These are phyloP conservation scores for Russula foetens DNA, from an alignment of 768 basidiomycete species.

Conservation along the genomic window DNA sequence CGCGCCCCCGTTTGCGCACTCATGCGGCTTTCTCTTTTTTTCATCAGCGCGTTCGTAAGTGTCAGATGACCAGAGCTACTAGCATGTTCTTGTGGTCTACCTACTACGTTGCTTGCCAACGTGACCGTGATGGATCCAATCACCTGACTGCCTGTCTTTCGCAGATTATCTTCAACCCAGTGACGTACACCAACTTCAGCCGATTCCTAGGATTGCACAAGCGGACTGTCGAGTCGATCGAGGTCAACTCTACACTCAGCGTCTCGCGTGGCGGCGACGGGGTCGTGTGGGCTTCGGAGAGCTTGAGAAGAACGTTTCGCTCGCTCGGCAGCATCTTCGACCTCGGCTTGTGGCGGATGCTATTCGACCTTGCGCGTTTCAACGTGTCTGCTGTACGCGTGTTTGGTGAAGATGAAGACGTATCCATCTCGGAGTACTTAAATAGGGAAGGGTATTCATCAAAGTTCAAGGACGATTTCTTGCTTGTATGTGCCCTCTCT, in stretches of 20 bases:
- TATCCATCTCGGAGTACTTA: slow-evolving; percentile 48
- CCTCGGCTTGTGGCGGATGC: slow-evolving; percentile 60
- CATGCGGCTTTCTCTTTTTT: too few species aligned
- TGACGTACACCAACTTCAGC: slow-evolving; percentile 73
- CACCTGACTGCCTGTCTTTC: background rate
- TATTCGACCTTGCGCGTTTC: slow-evolving; percentile 66
- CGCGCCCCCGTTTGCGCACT: too few species aligned
- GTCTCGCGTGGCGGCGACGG: slow-evolving; percentile 60
- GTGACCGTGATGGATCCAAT: too few species aligned
- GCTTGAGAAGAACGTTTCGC: slow-evolving; percentile 54
- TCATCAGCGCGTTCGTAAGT: slow-evolving; percentile 1
- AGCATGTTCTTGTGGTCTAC: too few species aligned
- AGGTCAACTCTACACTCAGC: slow-evolving; percentile 72
- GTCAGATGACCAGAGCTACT: too few species aligned
- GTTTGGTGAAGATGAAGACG: slow-evolving; percentile 27
- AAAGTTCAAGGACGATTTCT: slow-evolving; percentile 64
- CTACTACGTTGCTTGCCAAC: too few species aligned
- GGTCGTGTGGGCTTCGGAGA: slow-evolving; percentile 78
- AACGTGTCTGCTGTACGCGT: slow-evolving; percentile 56
- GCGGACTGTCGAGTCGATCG: slow-evolving; percentile 38
- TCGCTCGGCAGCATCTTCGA: slow-evolving; percentile 54
- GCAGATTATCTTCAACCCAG: slow-evolving; percentile 70
- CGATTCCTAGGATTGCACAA: slow-evolving; percentile 47
- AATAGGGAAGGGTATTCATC: slow-evolving; percentile 57
- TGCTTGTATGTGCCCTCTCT: slow-evolving; percentile 42